Evolutionary conservation across 2,329 filamentous ascomycete genomes (phyloP), one percentile per base, ranked within the genome.

Genomic region (Aspergillus fijiensis): DNA sequence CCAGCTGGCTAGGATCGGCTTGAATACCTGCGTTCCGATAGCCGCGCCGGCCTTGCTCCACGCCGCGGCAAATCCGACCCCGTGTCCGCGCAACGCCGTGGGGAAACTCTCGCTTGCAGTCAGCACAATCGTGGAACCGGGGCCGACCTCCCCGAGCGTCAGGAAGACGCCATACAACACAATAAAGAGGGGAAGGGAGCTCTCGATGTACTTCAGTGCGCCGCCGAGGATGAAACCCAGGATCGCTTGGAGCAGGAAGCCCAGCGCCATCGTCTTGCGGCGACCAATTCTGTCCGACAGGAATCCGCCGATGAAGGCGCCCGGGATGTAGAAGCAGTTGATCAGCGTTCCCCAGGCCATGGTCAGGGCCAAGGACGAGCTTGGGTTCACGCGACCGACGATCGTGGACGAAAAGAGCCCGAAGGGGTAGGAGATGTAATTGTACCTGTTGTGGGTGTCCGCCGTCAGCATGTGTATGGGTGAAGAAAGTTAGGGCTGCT

Each of bases 351-450:
- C 80, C 74, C 77, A 80, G 7, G 79, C 79, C 25, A 82, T 72
- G 73, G 72, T 73, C 14, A 71, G 63, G 5, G 70, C 64, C 1
- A 82, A 67, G 5, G 75, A 79, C 14, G 79, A 74, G 33, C 72
- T 72, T 0, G 77, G 68, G 47, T 81, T 80, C 29, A 79, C 72
- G n/a, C 75, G 72, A 2, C 71, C 71, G 51, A 84, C 78, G 59
- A 85, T 85, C 12, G 82, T 83, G 0, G 81, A 81, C 62, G 79
- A 80, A 68, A 85, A 85, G 19, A 85, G 78, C 2, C 82, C 82
- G 61, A 85, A 84, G 0, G 83, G 83, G 60, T 82, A 82, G 0
- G 81, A 79, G 50, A 85, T 80, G 67, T 80, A 86, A 65, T 86
- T 82, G 68, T 85, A 54, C 23, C 51, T 54, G 23, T 7, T 4